Base-by-base conservation (phyloP, 306 rosid species). In the Fagus crenata region DNA sequence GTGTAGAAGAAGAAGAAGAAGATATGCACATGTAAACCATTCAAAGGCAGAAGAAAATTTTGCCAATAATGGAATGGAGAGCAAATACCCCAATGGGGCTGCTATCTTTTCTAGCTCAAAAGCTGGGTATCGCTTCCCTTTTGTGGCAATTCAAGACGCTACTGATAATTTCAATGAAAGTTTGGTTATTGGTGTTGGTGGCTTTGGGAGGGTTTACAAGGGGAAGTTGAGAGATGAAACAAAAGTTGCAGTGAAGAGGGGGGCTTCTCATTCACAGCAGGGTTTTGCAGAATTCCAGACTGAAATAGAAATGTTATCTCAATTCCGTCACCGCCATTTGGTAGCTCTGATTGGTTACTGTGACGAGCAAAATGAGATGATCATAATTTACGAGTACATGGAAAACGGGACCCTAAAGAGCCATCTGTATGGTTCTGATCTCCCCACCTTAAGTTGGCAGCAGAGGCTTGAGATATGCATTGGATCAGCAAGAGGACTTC, bases 401-500 rank as follows among this genome's bases (percentile, higher is more conserved):
- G 89, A 85, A 49, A 89, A 91, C 9, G 93, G 96, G 60, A 81
- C 84, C 17, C 84, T 91, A 17, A 89, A 86, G 82, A 77, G 81
- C 55, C 91, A 86, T 82, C 77, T 91, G 49, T 87, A 89, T 71
- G 86, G 83, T 41, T 84, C 88, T 11, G 85, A 82, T 64, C 74
- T 78, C 75, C 81, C 84, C 4, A 39, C 87, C 72, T 83, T 91
- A 49, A 84, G 83, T 73, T 89, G 93, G 93, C 86, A 72, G 77
- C 85, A 81, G 69, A 84, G 93, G 87, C 91, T 91, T 67, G 91
- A 86, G 73, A 84, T 87, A 39, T 89, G 96, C 72, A 82, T 89
- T 15, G 96, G 96, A 88, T 88, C 96, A n/a, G 93, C 93, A 32
- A 87, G 83, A 81, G 96, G 93, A 36, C 87, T 91, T 69, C 93